Evolutionary conservation across 2,329 filamentous ascomycete species (phyloP).

Genomic region (Clonostachys rosea): DNA sequence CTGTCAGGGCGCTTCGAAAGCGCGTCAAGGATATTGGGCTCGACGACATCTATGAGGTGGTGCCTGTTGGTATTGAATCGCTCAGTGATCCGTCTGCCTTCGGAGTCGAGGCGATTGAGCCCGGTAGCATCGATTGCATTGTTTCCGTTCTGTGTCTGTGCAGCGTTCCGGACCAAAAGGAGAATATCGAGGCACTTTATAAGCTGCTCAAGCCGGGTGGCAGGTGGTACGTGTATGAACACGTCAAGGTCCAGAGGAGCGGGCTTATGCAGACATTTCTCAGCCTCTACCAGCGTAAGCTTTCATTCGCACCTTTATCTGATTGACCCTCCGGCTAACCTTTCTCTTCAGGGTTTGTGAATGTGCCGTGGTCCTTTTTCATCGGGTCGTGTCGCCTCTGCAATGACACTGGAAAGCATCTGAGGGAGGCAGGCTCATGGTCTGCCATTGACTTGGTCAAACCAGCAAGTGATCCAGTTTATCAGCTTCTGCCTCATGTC

Average conservation of each 20-base stretch:
- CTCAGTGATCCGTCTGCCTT: slow-evolving; percentile 34
- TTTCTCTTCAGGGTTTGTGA: slow-evolving; percentile 33
- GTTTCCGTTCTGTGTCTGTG: slow-evolving; percentile 59
- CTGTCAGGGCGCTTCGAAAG: slow-evolving; percentile 40
- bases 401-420: slow-evolving; percentile 37
- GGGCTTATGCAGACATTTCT: slow-evolving; percentile 25
- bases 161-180: slow-evolving; percentile 55
- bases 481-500: slow-evolving; percentile 39
- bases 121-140: slow-evolving; percentile 52
- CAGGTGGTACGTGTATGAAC: slow-evolving; percentile 59
- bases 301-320: not conserved
- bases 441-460: slow-evolving; percentile 39
- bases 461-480: slow-evolving; percentile 33
- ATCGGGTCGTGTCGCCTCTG: slow-evolving; percentile 48
- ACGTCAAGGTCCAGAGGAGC: slow-evolving; percentile 38
- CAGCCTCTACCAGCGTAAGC: slow-evolving; percentile 46
- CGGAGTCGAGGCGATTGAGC: slow-evolving; percentile 36
- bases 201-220: slow-evolving; percentile 55
- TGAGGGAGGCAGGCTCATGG: slow-evolving; percentile 48
- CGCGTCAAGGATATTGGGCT: slow-evolving; percentile 48
- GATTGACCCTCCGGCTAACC: not conserved
- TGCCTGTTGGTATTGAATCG: slow-evolving; percentile 59
- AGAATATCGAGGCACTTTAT: slow-evolving; percentile 51
- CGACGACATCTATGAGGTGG: slow-evolving; percentile 52
- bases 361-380: slow-evolving; percentile 46